Base-by-base conservation (phyloP, 2,329 filamentous ascomycete species). In the Fusarium stilboides region DNA sequence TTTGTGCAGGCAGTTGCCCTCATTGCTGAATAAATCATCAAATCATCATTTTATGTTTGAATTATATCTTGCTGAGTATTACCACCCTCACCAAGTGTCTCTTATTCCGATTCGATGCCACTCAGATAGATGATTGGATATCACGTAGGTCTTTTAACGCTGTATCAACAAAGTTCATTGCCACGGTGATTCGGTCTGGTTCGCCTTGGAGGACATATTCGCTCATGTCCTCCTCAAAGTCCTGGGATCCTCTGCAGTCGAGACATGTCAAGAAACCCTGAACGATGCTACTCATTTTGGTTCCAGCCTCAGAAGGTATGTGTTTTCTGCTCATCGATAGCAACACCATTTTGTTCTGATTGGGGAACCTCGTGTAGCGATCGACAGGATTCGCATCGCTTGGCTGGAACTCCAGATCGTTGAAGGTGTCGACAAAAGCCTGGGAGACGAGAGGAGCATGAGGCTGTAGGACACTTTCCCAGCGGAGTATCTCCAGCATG, bases 161-260 rank as follows among this genome's bases (percentile, higher is more conserved):
- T 8, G 42, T 55, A 8, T 46, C 33, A 15, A 46, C 42, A 31
- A 44, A 54, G 20, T 54, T 26, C 28, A 54, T 36, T 3, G 51
- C 51, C 20, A 54, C 40, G 12, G 42, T 20, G 22, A n/a, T 54
- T 20, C 51, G 31, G 12, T 54, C 39, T 2, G 28, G 24, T n/a
- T 54, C 51, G 12, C 36, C 28, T 15, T 8, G 24, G 8, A 44
- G n/a, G 14, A 44, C 28, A 2, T 54, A 54, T 2, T 37, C n/a
- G 20, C 33, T 26, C 26, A 28, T 28, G 3, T 45, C 39, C 10
- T 44, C 28, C 8, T 14, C 17, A 2, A 2, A 10, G 3, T 44
- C 39, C 4, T 26, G 14, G 3, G 5, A 3, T 33, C 17, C 28
- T 10, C n/a, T 36, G 3, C 3, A 13, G 10, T 44, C 51, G 2